Conservation (phyloP, 2,329 filamentous ascomycete genomes). For the Talaromyces pinophilus region DNA sequence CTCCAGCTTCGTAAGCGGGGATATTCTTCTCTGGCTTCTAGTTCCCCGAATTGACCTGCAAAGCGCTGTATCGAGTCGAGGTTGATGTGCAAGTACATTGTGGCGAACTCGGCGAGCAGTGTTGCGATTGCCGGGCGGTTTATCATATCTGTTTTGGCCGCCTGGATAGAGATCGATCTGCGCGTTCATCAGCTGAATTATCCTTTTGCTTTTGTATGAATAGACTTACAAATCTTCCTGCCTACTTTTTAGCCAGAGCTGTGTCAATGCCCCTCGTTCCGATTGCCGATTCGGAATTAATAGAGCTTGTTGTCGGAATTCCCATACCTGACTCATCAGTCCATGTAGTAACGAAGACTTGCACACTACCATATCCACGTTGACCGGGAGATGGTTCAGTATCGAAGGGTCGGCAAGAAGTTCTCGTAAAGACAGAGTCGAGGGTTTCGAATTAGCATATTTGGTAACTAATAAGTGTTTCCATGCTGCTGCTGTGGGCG, state of each 20-base stretch:
- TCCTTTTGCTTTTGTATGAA: not conserved
- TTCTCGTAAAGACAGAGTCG: not conserved
- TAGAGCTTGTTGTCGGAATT: not conserved
- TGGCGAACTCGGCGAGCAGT: not conserved
- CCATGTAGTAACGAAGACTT: not conserved
- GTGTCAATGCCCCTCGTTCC: not conserved
- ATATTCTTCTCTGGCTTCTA: not conserved
- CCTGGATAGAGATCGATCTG: not conserved
- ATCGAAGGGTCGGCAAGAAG: not conserved
- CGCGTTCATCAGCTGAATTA: not conserved
- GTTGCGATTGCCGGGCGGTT: not conserved
- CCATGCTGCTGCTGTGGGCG: not conserved
- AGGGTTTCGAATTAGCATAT: not conserved
- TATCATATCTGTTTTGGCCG: not conserved
- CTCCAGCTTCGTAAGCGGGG: not conserved
- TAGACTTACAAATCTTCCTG: not conserved
- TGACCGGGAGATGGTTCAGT: not conserved
- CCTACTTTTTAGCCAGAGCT: not conserved
- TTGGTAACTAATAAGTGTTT: not conserved
- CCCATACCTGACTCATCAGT: not conserved
- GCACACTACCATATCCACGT: not conserved
- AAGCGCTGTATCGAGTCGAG: not conserved
- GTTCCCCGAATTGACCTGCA: not conserved
- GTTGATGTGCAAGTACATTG: not conserved
- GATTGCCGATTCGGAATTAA: not conserved